A percentile compares a stretch with the other conserved stretches of the same genome.
Conservation (phyloP, 2,329 filamentous ascomycete genomes). For the Diaporthe caulivora region DNA sequence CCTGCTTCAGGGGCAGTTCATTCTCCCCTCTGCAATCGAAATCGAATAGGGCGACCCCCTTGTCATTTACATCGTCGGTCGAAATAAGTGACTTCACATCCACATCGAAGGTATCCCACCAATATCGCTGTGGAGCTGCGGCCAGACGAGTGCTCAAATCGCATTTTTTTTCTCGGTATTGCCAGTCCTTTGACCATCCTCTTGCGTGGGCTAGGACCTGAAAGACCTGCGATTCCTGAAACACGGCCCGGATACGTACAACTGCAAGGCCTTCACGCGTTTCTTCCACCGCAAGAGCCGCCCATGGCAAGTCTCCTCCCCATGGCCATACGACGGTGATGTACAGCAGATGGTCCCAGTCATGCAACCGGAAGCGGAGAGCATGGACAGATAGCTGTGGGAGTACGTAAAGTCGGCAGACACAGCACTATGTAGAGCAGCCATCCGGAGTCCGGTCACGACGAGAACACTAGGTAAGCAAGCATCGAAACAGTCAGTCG, state of each 20-base stretch:
- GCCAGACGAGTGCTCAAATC: no score
- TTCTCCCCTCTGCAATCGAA: background rate
- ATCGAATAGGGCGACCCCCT: background rate
- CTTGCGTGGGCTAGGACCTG: background rate
- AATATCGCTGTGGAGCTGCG: no score
- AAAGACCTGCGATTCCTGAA: background rate
- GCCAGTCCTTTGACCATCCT: background rate
- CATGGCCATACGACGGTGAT: background rate
- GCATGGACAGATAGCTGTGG: constrained; percentile 20
- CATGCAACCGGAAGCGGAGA: constrained; percentile 18
- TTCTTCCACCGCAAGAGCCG: background rate
- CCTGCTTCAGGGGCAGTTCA: background rate
- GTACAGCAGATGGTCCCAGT: constrained; percentile 20
- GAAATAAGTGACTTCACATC: no score
- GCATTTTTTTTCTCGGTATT: background rate
- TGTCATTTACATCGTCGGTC: background rate
- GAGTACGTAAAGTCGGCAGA: constrained; percentile 33
- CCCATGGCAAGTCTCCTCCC: background rate
- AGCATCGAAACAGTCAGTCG: background rate
- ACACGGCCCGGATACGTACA: background rate
- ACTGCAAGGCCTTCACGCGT: background rate
- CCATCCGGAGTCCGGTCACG: constrained; percentile 23
- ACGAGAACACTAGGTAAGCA: constrained; percentile 25
- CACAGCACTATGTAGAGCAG: constrained; percentile 9
- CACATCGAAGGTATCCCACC: no score